Percentiles rank a stretch among this genome's conserved stretches.
Conservation (phyloP, 352 stramenopile species). For the Phytopythium montanum region DNA sequence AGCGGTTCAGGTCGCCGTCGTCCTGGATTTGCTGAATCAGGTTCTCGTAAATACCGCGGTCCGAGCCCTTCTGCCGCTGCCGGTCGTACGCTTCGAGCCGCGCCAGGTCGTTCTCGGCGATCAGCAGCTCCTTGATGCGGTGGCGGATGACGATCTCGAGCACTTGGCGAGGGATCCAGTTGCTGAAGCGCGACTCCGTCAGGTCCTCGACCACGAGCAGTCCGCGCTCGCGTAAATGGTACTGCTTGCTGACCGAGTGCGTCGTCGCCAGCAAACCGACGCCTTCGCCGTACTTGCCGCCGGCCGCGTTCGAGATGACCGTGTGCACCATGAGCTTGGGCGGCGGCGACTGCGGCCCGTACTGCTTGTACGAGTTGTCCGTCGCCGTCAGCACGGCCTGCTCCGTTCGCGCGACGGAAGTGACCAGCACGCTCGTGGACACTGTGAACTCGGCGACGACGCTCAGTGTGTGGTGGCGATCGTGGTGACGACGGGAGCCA, state of each 20-base stretch:
- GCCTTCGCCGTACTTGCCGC: constrained; percentile 58
- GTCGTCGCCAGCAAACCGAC: constrained; percentile 39
- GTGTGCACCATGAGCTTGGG: constrained; percentile 79
- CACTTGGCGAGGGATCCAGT: constrained; percentile 79
- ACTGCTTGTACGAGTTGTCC: constrained; percentile 75
- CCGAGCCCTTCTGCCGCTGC: constrained; percentile 72
- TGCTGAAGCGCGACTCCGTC: constrained; percentile 81
- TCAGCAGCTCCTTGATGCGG: constrained; percentile 69
- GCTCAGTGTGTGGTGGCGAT: constrained; percentile 30
- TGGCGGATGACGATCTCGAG: constrained; percentile 77
- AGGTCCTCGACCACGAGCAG: constrained; percentile 82
- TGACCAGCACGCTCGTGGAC: constrained; percentile 59
- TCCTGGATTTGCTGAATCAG: constrained; percentile 88
- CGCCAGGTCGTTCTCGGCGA: constrained; percentile 71
- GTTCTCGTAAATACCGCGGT: constrained; percentile 86
- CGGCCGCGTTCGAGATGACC: constrained; percentile 65
- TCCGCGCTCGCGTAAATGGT: constrained; percentile 81
- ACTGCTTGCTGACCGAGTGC: constrained; percentile 80
- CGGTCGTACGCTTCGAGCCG: constrained; percentile 75
- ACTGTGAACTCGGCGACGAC: constrained; percentile 79
- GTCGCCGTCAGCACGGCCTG: constrained; percentile 55
- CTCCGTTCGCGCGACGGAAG: constrained; percentile 56
- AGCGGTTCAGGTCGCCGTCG: constrained; percentile 77
- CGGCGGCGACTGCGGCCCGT: constrained; percentile 42
- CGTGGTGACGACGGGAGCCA: constrained; percentile 16